Conservation (phyloP, 1,284 basidiomycete species). For the Pseudozyma pruni region DNA sequence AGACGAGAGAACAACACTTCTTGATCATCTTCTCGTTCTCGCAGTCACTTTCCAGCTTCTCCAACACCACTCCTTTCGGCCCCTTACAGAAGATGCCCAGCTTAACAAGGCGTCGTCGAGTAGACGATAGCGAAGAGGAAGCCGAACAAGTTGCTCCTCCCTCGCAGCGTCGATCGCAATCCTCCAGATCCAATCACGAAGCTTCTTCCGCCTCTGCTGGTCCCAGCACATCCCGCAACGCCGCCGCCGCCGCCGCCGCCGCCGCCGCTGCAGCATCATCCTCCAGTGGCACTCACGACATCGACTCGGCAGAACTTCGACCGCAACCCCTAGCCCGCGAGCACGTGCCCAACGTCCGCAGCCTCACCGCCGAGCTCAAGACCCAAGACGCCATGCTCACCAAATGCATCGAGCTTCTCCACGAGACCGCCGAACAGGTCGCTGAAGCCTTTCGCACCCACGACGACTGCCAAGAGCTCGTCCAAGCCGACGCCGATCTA, state of each 20-base stretch:
- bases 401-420: slow-evolving; percentile 35
- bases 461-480: slow-evolving; percentile 26
- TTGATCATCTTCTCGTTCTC: background rate
- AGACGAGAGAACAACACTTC: slow-evolving; percentile 21
- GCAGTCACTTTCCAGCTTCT: background rate
- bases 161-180: slow-evolving; percentile 18
- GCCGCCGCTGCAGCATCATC: background rate
- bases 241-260: background rate
- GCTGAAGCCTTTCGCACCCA: slow-evolving; percentile 32
- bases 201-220: slow-evolving; percentile 11
- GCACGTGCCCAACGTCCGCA: slow-evolving; percentile 28
- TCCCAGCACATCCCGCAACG: slow-evolving; percentile 5
- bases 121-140: slow-evolving; percentile 29
- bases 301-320: slow-evolving; percentile 18
- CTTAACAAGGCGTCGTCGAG: slow-evolving; percentile 22
- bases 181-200: background rate
- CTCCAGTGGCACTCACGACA: background rate
- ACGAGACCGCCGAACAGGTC: slow-evolving; percentile 37
- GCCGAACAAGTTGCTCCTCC: slow-evolving; percentile 9
- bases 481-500: slow-evolving; percentile 35
- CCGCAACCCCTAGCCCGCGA: slow-evolving; percentile 26
- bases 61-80: too few species aligned
- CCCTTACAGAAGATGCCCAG: too few species aligned
- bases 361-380: slow-evolving; percentile 26
- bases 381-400: slow-evolving; percentile 13